Base-by-base conservation (phyloP, 2,329 filamentous ascomycete genomes). In the Trichoderma endophyticum region DNA sequence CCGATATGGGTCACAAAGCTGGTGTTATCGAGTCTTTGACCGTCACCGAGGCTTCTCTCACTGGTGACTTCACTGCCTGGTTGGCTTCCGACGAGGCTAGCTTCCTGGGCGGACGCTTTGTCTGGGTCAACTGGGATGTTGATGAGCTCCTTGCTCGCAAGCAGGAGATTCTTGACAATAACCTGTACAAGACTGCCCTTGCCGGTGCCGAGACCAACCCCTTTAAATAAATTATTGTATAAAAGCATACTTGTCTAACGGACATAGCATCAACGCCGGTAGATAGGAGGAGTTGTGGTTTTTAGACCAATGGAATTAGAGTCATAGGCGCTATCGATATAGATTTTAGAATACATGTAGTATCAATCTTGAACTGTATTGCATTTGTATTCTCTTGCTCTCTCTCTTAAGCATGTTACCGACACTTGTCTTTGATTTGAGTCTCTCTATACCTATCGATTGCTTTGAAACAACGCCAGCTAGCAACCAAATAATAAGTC, bases 71-170 rank as follows among this genome's bases (percentile, higher is more conserved):
- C 9, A 67, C 64, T 2, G 64, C 64, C 2, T 67, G 64, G 64
- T 14, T 67, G 18, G 64, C 30, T 14, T 67, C 64, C 12, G 64
- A 67, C 3, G 48, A 67, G 30, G 64, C 64, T 11, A 67, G 64
- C 32, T 67, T 67, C 21, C 9, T 67, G 24, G 64, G 21, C 12
- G 64, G 64, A 56, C 64, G 64, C 15, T 67, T 67, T 5, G 64
- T 57, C 32, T 67, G 64, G 64, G 64, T 32, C 32, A 67, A 67
- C 64, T 67, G 64, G 64, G 64, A 67, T 12, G 34, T 18, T 4
- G 30, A 67, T 18, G 48, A 67, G 51, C 64, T 67, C 6, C 21
- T 67, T 26, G 15, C 15, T 7, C 64, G 48, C 2, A 36, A 57
- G 30, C 64, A 67, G 15, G 64, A 67, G 30, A 67, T 57, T 30